Conservation (phyloP, 2,329 filamentous ascomycete genomes). For the Emergomyces africanus region DNA sequence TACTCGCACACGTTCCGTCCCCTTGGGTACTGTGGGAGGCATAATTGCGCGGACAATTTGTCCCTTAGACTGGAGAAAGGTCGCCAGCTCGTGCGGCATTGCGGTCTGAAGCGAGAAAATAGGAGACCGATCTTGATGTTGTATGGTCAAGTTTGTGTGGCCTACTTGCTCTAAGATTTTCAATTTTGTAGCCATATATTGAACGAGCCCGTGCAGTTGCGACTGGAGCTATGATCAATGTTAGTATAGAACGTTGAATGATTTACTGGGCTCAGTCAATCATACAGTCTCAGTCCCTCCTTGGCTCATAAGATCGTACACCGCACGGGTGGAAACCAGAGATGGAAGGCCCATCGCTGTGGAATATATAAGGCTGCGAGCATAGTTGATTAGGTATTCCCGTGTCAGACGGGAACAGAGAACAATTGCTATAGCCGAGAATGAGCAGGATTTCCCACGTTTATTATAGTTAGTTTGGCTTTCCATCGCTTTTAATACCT, state of each 20-base stretch:
- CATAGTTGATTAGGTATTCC: conserved; percentile 61
- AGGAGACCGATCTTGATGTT: conserved; percentile 41
- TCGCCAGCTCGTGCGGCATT: conserved; percentile 45
- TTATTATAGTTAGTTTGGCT: not conserved
- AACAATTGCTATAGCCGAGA: conserved; percentile 38
- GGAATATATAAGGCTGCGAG: conserved; percentile 62
- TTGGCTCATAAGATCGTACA: conserved; percentile 43
- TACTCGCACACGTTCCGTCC: conserved; percentile 51
- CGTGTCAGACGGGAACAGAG: conserved; percentile 48
- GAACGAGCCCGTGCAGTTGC: conserved; percentile 37
- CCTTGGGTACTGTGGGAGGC: conserved; percentile 52
- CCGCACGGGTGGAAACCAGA: conserved; percentile 45
- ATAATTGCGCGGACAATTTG: conserved; percentile 54
- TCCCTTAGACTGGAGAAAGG: conserved; percentile 45
- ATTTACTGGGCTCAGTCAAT: conserved; percentile 3
- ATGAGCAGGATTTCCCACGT: not conserved
- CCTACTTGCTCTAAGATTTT: conserved; percentile 19
- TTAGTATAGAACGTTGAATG: not conserved
- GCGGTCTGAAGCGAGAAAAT: conserved; percentile 52
- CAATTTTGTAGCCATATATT: conserved; percentile 35
- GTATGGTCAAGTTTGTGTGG: conserved; percentile 24
- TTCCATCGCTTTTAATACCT: not conserved
- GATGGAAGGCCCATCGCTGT: conserved; percentile 53
- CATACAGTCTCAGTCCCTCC: conserved; percentile 37
- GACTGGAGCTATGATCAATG: conserved; percentile 22